A percentile compares a stretch with the other conserved stretches of the same genome.
These are phyloP conservation scores for Paulownia fortunei DNA, from an alignment of 257 asterid species.

Conservation along the genomic window DNA sequence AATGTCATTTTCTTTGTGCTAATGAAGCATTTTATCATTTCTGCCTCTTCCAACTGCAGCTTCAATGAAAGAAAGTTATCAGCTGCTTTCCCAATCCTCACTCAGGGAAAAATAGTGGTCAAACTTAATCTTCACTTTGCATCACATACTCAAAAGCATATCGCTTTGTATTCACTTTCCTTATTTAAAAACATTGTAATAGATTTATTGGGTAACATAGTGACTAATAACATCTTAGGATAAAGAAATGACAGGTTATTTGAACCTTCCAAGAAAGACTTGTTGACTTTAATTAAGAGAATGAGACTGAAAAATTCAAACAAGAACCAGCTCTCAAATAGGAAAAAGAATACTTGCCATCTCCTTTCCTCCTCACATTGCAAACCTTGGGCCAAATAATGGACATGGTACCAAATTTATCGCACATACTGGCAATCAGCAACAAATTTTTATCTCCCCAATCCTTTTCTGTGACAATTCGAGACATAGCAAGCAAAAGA, in stretches of 20 bases:
- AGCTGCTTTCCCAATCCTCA: conserved; percentile 5
- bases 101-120: not conserved
- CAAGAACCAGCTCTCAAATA: not conserved
- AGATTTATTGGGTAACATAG: not conserved
- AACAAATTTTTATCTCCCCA: not conserved
- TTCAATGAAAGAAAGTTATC: not conserved
- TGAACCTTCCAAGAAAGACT: not conserved
- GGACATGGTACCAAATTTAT: not conserved
- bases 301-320: not conserved
- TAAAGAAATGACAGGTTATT: not conserved
- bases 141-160: not conserved
- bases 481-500: conserved; percentile 5
- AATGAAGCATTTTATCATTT: not conserved
- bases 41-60: not conserved
- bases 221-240: not conserved
- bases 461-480: not conserved
- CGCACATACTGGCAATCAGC: not conserved
- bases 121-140: not conserved
- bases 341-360: not conserved
- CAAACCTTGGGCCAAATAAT: not conserved
- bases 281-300: conserved; percentile 3
- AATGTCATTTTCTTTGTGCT: not conserved
- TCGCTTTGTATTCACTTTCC: no score
- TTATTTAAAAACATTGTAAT: no score
- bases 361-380: not conserved